phyloP scores from a whole-genome alignment of 768 basidiomycete species.

The Tricholoma matsutake region DNA sequence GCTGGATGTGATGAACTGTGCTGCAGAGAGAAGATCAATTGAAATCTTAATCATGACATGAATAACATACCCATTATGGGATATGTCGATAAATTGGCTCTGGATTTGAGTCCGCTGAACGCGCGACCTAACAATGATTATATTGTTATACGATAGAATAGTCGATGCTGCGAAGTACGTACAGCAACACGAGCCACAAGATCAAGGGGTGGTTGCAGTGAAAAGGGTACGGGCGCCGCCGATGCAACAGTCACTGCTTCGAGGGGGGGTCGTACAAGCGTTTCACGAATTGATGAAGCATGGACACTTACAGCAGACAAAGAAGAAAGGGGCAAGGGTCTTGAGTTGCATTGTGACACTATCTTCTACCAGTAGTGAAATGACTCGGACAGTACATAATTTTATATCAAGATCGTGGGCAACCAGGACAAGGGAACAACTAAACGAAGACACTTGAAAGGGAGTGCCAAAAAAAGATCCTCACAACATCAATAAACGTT shows the following conservation, averaged over 20 bases:
- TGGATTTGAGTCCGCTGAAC: constrained; percentile 10
- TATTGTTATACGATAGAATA: not conserved
- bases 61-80: constrained; percentile 10
- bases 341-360: constrained; percentile 26
- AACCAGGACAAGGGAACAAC: constrained; percentile 18
- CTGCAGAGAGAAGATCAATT: no score
- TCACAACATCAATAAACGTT: constrained; percentile 9
- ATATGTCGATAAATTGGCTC: constrained; percentile 15
- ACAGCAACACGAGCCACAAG: constrained; percentile 14
- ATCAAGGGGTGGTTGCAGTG: constrained; percentile 20
- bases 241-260: constrained; percentile 17
- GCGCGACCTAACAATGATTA: not conserved
- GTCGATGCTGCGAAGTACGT: not conserved
- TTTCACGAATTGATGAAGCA: not conserved
- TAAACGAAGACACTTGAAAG: constrained; percentile 17
- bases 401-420: constrained; percentile 1
- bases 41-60: no score
- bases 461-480: constrained; percentile 17
- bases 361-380: no score
- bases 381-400: constrained; percentile 2
- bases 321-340: constrained; percentile 20
- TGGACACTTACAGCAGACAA: constrained; percentile 23
- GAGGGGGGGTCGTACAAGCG: constrained; percentile 4
- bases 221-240: constrained; percentile 30
- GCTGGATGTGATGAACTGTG: no score